A percentile compares a stretch with the other conserved stretches of the same genome.
phyloP scores from a whole-genome alignment of 306 rosid genomes.

The Prosopis cineraria region DNA sequence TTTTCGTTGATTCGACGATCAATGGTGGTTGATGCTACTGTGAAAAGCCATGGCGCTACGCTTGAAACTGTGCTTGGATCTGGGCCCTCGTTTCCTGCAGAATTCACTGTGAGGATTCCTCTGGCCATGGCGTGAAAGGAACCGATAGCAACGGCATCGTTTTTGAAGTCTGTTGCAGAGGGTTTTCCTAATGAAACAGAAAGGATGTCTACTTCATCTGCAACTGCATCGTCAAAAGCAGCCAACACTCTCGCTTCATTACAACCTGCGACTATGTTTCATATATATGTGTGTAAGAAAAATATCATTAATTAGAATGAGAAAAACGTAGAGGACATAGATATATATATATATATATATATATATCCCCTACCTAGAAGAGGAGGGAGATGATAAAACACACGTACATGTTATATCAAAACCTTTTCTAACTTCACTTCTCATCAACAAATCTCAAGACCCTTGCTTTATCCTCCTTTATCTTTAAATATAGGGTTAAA shows the following conservation, averaged over 20 bases:
- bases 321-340: too few relatives aligned
- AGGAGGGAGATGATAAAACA: too few relatives aligned
- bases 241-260: conserved; percentile 7
- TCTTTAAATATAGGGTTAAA: too few relatives aligned
- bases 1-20: conserved; percentile 20
- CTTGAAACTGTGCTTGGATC: not conserved
- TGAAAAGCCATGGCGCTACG: conserved; percentile 34
- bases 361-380: too few relatives aligned
- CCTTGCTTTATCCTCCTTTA: too few relatives aligned
- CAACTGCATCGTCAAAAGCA: conserved; percentile 53
- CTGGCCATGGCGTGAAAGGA: conserved; percentile 49
- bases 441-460: too few relatives aligned
- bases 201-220: conserved; percentile 49
- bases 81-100: conserved; percentile 44
- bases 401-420: too few relatives aligned
- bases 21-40: conserved; percentile 32
- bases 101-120: conserved; percentile 39
- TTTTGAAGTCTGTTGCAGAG: not conserved
- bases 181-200: conserved; percentile 6
- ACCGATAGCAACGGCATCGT: conserved; percentile 32
- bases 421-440: too few relatives aligned
- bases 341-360: too few relatives aligned
- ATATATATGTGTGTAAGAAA: not conserved
- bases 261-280: not conserved
- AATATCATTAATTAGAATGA: too few relatives aligned